phyloP scores from a whole-genome alignment of 2,329 filamentous ascomycete genomes.

The Neofusicoccum cordaticola region DNA sequence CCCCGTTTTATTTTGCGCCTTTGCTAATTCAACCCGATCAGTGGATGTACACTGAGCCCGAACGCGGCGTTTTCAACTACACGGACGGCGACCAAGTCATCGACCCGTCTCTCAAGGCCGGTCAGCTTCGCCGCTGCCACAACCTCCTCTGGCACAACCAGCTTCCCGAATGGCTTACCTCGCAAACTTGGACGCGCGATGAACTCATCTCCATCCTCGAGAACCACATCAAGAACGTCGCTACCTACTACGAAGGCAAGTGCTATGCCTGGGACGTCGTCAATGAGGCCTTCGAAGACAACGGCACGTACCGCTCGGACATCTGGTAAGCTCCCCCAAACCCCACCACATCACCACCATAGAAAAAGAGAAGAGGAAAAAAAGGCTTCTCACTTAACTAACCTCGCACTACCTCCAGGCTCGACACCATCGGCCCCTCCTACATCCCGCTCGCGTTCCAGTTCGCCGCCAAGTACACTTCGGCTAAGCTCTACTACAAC shows the following conservation, averaged over 20 bases:
- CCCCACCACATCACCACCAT: background rate
- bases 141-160: constrained; percentile 56
- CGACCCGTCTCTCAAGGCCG: constrained; percentile 38
- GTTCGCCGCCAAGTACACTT: constrained; percentile 50
- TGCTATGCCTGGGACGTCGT: constrained; percentile 62
- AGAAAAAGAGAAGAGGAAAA: no score
- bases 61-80: constrained; percentile 57
- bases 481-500: constrained; percentile 61
- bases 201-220: constrained; percentile 57
- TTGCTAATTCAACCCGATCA: constrained; percentile 23
- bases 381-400: no score
- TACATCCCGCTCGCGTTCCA: constrained; percentile 60
- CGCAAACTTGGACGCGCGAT: constrained; percentile 55
- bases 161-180: constrained; percentile 53
- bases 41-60: constrained; percentile 63
- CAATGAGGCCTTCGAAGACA: constrained; percentile 61
- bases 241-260: constrained; percentile 48
- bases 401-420: background rate
- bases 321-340: constrained; percentile 45
- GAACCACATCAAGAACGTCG: constrained; percentile 60
- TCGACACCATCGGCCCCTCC: constrained; percentile 1
- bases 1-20: no score
- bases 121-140: constrained; percentile 60
- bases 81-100: constrained; percentile 53
- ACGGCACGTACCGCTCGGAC: constrained; percentile 51